phyloP scores from a whole-genome alignment of 169 alveolate species.

The Fabrea salina region DNA sequence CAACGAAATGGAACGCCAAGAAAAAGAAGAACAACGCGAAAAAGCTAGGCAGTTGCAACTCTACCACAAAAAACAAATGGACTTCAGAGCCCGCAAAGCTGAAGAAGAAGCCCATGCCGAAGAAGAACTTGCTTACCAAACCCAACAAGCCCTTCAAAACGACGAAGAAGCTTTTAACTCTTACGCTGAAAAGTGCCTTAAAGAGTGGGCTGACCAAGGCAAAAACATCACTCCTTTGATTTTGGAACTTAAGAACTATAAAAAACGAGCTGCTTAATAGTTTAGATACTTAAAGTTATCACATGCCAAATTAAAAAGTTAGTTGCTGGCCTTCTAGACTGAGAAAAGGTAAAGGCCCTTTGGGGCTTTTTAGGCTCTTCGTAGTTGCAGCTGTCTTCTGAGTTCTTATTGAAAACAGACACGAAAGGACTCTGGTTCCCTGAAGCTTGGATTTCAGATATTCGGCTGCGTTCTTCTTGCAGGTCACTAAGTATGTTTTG shows the following conservation, averaged over 20 bases:
- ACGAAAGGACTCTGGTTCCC: too few species aligned
- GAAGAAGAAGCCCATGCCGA: slow-evolving; percentile 45
- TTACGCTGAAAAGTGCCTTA: slow-evolving; percentile 60
- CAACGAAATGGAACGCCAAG: slow-evolving; percentile 45
- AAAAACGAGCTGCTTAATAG: slow-evolving; percentile 32
- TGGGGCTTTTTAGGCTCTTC: too few species aligned
- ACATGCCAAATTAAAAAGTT: too few species aligned
- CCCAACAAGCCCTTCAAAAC: slow-evolving; percentile 38
- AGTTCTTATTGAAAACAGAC: too few species aligned
- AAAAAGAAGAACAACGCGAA: slow-evolving; percentile 49
- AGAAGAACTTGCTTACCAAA: slow-evolving; percentile 44
- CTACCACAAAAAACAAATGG: slow-evolving; percentile 36
- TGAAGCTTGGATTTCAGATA: too few species aligned
- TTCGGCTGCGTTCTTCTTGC: too few species aligned
- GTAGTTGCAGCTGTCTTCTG: too few species aligned
- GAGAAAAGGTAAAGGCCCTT: too few species aligned
- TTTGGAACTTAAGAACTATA: slow-evolving; percentile 62
- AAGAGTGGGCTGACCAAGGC: slow-evolving; percentile 63
- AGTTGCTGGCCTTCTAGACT: too few species aligned
- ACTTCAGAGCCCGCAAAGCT: slow-evolving; percentile 20
- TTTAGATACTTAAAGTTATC: too few species aligned
- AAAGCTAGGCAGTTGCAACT: slow-evolving; percentile 36
- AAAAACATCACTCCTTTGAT: slow-evolving; percentile 69
- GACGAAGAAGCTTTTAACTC: slow-evolving; percentile 52
- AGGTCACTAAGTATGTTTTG: too few species aligned